These are phyloP conservation scores for Hibiscus trionum DNA, from an alignment of 345 rosid genomes.

Conservation along the genomic window DNA sequence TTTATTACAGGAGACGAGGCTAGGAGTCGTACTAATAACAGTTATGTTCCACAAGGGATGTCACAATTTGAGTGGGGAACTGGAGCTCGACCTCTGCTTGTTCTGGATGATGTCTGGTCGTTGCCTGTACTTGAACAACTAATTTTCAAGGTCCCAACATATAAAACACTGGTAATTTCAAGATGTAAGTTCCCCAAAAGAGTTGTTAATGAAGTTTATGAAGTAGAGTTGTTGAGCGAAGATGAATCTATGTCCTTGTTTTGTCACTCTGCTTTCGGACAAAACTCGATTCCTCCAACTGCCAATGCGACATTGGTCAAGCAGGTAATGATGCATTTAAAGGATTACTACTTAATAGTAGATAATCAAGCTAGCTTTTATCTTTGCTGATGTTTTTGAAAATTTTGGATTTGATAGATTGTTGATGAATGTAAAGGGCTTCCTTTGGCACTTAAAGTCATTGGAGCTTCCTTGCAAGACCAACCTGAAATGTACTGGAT, in stretches of 20 bases:
- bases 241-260: constrained; percentile 61
- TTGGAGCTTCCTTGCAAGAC: constrained; percentile 66
- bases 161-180: constrained; percentile 68
- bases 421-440: constrained; percentile 81
- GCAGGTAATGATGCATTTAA: constrained; percentile 39
- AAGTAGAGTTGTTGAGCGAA: constrained; percentile 58
- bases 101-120: constrained; percentile 89
- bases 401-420: constrained; percentile 34
- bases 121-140: constrained; percentile 48
- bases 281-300: constrained; percentile 47
- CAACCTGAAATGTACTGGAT: constrained; percentile 63
- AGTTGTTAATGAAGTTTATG: constrained; percentile 26
- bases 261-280: constrained; percentile 68
- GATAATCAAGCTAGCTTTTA: background rate
- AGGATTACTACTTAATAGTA: background rate
- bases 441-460: constrained; percentile 92
- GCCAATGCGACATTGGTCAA: constrained; percentile 43
- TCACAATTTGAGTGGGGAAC: constrained; percentile 22
- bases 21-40: constrained; percentile 5
- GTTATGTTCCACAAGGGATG: constrained; percentile 26
- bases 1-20: constrained; percentile 36
- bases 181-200: constrained; percentile 44
- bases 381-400: constrained; percentile 2
- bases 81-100: constrained; percentile 32
- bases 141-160: constrained; percentile 40